These are phyloP conservation scores for Globisporangium cylindrosporum DNA, from an alignment of 352 stramenopile genomes.

Conservation along the genomic window DNA sequence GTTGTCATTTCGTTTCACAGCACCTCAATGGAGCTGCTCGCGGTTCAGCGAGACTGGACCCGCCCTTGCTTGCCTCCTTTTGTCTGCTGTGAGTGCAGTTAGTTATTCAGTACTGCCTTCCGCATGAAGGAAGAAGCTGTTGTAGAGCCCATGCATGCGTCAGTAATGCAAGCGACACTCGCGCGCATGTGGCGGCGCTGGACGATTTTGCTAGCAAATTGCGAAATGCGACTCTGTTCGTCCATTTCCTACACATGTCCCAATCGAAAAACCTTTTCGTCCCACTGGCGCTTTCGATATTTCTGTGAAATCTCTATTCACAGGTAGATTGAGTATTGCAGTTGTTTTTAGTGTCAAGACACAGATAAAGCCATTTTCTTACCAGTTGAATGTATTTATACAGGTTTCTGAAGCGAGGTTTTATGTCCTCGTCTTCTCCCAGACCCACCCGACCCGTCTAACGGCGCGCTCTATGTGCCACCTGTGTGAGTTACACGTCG, in stretches of 20 bases:
- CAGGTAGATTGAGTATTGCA: neutral
- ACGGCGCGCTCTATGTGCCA: conserved; percentile 4
- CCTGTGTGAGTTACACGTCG: conserved; percentile 6
- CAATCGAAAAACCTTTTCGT: neutral
- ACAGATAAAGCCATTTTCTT: neutral
- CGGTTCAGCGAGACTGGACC: neutral
- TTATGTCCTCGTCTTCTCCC: neutral
- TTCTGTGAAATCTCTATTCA: neutral
- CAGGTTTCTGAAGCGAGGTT: neutral
- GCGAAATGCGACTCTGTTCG: conserved; percentile 3
- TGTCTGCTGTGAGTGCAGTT: neutral
- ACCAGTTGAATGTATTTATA: neutral
- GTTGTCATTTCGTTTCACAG: neutral
- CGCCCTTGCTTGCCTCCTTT: neutral
- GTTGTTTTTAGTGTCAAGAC: neutral
- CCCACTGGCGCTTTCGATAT: conserved; percentile 5
- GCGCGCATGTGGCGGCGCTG: neutral
- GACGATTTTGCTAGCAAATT: neutral
- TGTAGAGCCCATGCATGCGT: neutral
- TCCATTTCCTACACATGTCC: conserved; percentile 5
- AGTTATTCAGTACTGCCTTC: neutral
- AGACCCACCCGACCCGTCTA: too few species aligned
- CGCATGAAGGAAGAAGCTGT: neutral
- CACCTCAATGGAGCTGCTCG: neutral
- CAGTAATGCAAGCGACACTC: neutral